Conservation (phyloP, 345 rosid genomes). For the Eucalyptus cladocalyx region DNA sequence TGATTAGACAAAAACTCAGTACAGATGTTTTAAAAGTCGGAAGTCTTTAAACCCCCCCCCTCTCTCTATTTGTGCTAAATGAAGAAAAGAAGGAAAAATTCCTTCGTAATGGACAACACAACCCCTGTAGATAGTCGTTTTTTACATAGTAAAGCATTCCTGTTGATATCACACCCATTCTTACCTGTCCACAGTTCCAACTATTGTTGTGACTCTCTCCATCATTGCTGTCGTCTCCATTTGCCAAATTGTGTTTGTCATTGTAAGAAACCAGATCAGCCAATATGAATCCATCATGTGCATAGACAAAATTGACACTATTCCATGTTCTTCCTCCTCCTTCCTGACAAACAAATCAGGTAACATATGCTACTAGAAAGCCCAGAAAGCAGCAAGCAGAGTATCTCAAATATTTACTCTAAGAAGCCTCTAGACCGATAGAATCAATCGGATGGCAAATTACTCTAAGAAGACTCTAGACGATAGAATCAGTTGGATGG, state of each 20-base stretch:
- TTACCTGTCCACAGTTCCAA: constrained; percentile 98
- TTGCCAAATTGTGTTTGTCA: constrained; percentile 82
- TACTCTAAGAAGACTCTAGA: not conserved
- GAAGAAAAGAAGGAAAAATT: not conserved
- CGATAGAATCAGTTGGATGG: not conserved
- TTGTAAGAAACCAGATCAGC: constrained; percentile 85
- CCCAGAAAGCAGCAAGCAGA: not conserved
- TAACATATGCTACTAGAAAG: not conserved
- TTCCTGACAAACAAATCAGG: constrained; percentile 35
- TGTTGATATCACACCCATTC: not conserved
- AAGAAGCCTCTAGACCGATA: no score
- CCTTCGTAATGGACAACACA: not conserved
- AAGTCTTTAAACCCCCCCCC: not conserved
- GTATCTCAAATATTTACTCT: not conserved
- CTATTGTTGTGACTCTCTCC: constrained; percentile 85
- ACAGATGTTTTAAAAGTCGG: not conserved
- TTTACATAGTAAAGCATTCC: not conserved
- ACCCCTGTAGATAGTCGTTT: not conserved
- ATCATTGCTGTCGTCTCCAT: constrained; percentile 90
- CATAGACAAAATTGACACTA: constrained; percentile 86
- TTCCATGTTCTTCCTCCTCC: constrained; percentile 96
- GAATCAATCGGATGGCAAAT: no score
- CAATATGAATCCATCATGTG: constrained; percentile 91
- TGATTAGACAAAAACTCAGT: not conserved
- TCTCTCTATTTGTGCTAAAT: not conserved